These are phyloP conservation scores for Psophocarpus tetragonolobus DNA, from an alignment of 306 rosid species.

Conservation along the genomic window DNA sequence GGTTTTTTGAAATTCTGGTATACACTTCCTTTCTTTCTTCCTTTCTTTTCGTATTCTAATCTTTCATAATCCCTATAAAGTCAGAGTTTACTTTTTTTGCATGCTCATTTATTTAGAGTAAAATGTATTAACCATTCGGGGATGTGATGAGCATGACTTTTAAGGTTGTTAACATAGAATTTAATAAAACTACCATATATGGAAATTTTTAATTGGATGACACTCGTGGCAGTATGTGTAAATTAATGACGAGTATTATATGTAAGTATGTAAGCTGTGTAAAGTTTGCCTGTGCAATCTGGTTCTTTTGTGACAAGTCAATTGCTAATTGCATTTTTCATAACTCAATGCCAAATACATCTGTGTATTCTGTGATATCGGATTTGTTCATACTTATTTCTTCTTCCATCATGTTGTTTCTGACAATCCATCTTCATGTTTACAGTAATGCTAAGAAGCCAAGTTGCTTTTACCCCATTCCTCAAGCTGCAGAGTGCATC, in stretches of 20 bases:
- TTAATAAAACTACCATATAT: background rate
- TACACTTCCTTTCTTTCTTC: slow-evolving; percentile 14
- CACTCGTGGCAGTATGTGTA: no score
- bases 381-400: background rate
- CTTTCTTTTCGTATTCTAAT: background rate
- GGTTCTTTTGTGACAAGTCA: slow-evolving; percentile 19
- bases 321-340: slow-evolving; percentile 20
- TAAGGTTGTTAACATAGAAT: background rate
- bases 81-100: background rate
- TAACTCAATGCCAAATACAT: background rate
- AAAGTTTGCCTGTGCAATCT: slow-evolving; percentile 2
- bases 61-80: background rate
- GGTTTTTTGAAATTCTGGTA: slow-evolving; percentile 99
- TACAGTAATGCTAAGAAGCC: slow-evolving; percentile 76
- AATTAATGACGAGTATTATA: slow-evolving; percentile 11
- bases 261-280: background rate
- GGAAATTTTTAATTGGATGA: background rate
- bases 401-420: slow-evolving; percentile 3
- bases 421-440: slow-evolving; percentile 39
- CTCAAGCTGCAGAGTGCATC: slow-evolving; percentile 96
- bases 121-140: background rate
- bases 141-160: background rate
- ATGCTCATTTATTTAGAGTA: background rate
- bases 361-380: background rate
- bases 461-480: slow-evolving; percentile 97